Evolutionary conservation across 148 eudicot species (phyloP).

Genomic region (Rhododendron ferrugineum): DNA sequence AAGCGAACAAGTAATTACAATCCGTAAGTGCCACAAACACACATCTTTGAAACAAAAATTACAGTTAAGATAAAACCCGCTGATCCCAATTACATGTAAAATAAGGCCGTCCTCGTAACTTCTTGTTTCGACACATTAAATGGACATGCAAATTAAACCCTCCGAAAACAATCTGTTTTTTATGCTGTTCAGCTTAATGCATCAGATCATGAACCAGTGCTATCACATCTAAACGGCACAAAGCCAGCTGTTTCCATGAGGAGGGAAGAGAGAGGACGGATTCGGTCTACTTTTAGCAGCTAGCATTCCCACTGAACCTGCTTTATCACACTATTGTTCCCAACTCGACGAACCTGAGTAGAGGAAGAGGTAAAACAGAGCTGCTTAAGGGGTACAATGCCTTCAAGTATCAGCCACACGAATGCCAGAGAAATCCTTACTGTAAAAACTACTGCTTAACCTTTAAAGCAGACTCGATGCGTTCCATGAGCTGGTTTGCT

Average conservation of each 20-base stretch:
- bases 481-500: conserved; percentile 47
- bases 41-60: neutral
- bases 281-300: neutral
- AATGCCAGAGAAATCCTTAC: conserved; percentile 3
- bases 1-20: neutral
- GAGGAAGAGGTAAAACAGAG: neutral
- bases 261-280: neutral
- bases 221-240: neutral
- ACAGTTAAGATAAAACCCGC: neutral
- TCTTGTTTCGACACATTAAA: neutral
- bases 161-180: neutral
- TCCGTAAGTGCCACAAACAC: neutral
- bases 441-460: conserved; percentile 24
- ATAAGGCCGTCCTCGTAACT: neutral
- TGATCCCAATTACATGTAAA: neutral
- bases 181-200: neutral
- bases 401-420: neutral
- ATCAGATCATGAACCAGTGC: neutral
- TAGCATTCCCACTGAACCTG: neutral
- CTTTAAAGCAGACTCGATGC: conserved; percentile 45
- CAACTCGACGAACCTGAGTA: neutral
- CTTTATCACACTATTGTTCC: neutral
- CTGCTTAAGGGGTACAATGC: neutral
- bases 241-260: neutral
- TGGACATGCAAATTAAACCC: neutral